phyloP scores from a whole-genome alignment of 768 basidiomycete species.

The Xerocomellus chrysenteron region DNA sequence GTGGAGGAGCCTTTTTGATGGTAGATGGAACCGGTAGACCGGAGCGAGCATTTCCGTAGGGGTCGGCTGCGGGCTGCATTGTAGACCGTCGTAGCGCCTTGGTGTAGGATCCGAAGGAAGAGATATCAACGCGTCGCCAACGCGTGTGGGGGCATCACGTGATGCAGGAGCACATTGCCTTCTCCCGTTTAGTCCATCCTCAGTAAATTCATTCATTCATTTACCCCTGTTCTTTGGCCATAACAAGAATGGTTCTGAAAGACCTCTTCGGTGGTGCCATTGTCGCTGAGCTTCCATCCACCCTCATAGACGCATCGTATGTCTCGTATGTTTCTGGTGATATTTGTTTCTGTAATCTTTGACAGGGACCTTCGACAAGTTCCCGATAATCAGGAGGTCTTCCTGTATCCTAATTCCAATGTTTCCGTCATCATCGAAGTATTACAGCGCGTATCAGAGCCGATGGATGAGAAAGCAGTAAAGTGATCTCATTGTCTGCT shows the following conservation, averaged over 20 bases:
- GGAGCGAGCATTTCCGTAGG: conserved; percentile 53
- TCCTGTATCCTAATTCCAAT: conserved; percentile 66
- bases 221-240: neutral
- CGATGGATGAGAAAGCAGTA: conserved; percentile 58
- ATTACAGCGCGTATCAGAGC: conserved; percentile 65
- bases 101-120: conserved; percentile 23
- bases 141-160: conserved; percentile 16
- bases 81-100: conserved; percentile 54
- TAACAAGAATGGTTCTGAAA: conserved; percentile 12
- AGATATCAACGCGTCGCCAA: neutral
- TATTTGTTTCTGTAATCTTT: neutral
- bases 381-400: conserved; percentile 94
- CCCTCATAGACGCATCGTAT: conserved; percentile 85
- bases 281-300: conserved; percentile 49
- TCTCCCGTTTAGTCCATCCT: no score
- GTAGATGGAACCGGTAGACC: conserved; percentile 75
- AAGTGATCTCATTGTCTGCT: conserved; percentile 46
- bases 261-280: conserved; percentile 88
- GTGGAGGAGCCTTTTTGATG: conserved; percentile 59
- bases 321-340: conserved; percentile 31
- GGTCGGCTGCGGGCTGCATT: conserved; percentile 53
- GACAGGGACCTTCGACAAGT: conserved; percentile 72
- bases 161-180: no score
- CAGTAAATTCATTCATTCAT: no score
- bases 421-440: conserved; percentile 85